A percentile compares a stretch with the other conserved stretches of the same genome.
These are phyloP conservation scores for Aspergillus sp. DNA, from an alignment of 2,329 filamentous ascomycete species.

Conservation along the genomic window DNA sequence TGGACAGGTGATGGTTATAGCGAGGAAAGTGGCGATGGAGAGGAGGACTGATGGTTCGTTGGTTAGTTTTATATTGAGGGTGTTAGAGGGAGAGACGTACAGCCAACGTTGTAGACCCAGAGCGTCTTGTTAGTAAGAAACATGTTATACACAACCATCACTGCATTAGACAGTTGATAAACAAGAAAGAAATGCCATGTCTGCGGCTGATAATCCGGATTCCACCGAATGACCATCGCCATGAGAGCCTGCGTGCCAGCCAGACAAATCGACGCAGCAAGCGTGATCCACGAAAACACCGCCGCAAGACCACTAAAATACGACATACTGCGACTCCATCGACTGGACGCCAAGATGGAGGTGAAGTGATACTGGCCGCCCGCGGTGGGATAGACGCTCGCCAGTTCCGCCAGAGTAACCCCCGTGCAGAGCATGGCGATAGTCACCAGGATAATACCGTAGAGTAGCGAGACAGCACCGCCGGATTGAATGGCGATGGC, in stretches of 20 bases:
- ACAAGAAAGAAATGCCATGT: slow-evolving; percentile 18
- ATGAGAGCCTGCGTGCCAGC: slow-evolving; percentile 13
- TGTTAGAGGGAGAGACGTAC: slow-evolving; percentile 2
- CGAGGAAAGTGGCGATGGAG: slow-evolving; percentile 14
- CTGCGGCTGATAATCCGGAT: slow-evolving; percentile 12
- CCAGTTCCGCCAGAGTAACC: slow-evolving; percentile 22
- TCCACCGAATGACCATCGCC: slow-evolving; percentile 17
- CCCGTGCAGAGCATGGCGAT: slow-evolving; percentile 15
- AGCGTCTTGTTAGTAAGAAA: slow-evolving; percentile 16
- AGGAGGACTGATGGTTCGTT: slow-evolving; percentile 10
- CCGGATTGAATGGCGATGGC: slow-evolving; percentile 18
- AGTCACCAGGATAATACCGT: slow-evolving; percentile 17
- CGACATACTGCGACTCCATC: slow-evolving; percentile 17
- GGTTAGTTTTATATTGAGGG: neutral
- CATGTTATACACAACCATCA: slow-evolving; percentile 13
- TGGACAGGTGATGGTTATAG: slow-evolving; percentile 17
- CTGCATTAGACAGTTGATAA: slow-evolving; percentile 13
- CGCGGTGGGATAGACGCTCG: slow-evolving; percentile 24
- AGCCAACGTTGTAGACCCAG: slow-evolving; percentile 18
- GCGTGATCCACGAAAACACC: slow-evolving; percentile 16
- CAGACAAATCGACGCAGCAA: slow-evolving; percentile 15
- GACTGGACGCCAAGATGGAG: slow-evolving; percentile 19
- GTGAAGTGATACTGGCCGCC: slow-evolving; percentile 27
- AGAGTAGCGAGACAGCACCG: slow-evolving; percentile 15
- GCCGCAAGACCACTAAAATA: slow-evolving; percentile 17